Evolutionary conservation across 371 early-diverging fungal species (phyloP).

Genomic region (Capillidium heterosporum): DNA sequence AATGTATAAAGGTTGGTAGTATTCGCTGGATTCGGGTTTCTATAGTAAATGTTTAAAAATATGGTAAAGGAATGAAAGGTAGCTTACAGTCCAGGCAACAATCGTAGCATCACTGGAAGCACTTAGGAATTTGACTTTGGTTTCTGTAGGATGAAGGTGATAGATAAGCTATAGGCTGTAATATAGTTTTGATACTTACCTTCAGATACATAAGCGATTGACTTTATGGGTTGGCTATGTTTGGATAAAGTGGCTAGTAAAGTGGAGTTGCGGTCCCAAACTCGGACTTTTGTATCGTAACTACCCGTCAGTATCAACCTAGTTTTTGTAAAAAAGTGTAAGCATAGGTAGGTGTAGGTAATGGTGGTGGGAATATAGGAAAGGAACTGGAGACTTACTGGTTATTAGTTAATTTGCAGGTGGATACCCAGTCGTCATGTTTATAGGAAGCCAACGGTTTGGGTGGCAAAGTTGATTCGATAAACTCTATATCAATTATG

Average conservation of each 20-base stretch:
- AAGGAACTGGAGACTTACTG: background rate
- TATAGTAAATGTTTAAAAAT: background rate
- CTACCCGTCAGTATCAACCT: slow-evolving; percentile 57
- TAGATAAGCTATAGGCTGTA: background rate
- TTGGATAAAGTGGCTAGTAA: slow-evolving; percentile 44
- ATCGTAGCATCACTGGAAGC: slow-evolving; percentile 12
- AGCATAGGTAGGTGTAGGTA: background rate
- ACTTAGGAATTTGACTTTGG: slow-evolving; percentile 6
- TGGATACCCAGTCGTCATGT: slow-evolving; percentile 89
- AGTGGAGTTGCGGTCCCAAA: slow-evolving; percentile 63
- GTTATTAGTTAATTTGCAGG: slow-evolving; percentile 23
- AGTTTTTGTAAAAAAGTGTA: slow-evolving; percentile 1
- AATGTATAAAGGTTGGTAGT: background rate
- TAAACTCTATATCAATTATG: slow-evolving; percentile 71
- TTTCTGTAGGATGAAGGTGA: background rate
- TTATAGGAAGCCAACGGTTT: slow-evolving; percentile 46
- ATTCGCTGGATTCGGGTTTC: background rate
- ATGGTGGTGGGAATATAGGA: background rate
- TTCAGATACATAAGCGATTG: slow-evolving; percentile 28
- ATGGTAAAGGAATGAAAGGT: background rate
- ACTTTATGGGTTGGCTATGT: slow-evolving; percentile 56
- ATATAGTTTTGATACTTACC: slow-evolving; percentile 3
- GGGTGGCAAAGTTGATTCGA: slow-evolving; percentile 78
- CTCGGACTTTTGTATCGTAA: slow-evolving; percentile 63
- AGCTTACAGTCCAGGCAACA: slow-evolving; percentile 8